Percentiles rank a stretch among this genome's conserved stretches.
Conservation (phyloP, 441 rosid genomes). For the Hura crepitans region DNA sequence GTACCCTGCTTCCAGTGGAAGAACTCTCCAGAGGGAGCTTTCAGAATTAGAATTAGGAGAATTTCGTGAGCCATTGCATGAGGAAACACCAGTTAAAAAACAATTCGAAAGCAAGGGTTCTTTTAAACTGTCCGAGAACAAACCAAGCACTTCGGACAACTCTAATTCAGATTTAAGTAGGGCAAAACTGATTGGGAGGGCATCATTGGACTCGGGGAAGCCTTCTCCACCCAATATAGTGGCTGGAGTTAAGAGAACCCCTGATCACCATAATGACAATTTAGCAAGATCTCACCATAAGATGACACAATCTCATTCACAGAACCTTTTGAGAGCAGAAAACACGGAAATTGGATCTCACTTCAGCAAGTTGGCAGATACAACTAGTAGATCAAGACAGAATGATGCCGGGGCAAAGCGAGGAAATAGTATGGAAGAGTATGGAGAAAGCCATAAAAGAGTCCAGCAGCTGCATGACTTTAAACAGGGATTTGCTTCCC, state of each 20-base stretch:
- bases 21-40: constrained; percentile 70
- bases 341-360: constrained; percentile 46
- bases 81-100: constrained; percentile 47
- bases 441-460: constrained; percentile 67
- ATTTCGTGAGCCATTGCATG: constrained; percentile 65
- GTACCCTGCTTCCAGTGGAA: constrained; percentile 43
- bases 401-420: constrained; percentile 41
- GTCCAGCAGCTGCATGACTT: constrained; percentile 45
- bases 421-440: constrained; percentile 55
- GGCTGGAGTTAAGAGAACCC: constrained; percentile 43
- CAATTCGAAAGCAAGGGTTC: constrained; percentile 62
- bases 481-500: constrained; percentile 47
- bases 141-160: constrained; percentile 54
- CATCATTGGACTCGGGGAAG: constrained; percentile 46
- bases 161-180: constrained; percentile 44
- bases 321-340: constrained; percentile 39
- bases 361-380: constrained; percentile 39
- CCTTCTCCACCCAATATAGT: constrained; percentile 43
- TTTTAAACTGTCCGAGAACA: constrained; percentile 51
- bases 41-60: constrained; percentile 93
- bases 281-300: constrained; percentile 38
- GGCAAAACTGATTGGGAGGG: constrained; percentile 55
- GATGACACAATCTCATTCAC: constrained; percentile 48
- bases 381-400: constrained; percentile 48
- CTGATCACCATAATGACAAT: constrained; percentile 51